Percentiles rank a stretch among this genome's conserved stretches.
phyloP scores from a whole-genome alignment of 352 stramenopile genomes.

The Elongisporangium prolatum region DNA sequence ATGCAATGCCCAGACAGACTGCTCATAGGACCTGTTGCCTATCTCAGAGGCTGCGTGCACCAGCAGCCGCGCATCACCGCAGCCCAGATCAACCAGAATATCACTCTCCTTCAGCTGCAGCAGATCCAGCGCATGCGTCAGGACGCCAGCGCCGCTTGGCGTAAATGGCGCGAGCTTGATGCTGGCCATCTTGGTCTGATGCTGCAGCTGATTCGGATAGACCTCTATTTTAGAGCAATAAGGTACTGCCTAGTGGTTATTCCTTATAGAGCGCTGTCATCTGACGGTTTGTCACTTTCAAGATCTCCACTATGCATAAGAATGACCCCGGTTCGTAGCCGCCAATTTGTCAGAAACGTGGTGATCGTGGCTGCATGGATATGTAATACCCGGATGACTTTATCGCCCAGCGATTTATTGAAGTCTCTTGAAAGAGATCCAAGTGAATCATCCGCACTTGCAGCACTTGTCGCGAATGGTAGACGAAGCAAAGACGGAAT shows the following conservation, averaged over 20 bases:
- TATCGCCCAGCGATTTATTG: too few relatives aligned
- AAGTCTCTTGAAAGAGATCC: too few relatives aligned
- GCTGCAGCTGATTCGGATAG: not conserved
- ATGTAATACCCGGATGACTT: too few relatives aligned
- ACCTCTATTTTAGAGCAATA: not conserved
- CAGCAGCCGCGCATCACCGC: slow-evolving; percentile 70
- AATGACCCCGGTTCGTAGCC: too few relatives aligned
- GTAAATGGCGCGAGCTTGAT: slow-evolving; percentile 80
- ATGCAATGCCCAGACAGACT: not conserved
- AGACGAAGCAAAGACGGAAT: too few relatives aligned
- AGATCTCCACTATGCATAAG: too few relatives aligned
- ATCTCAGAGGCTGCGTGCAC: slow-evolving; percentile 47
- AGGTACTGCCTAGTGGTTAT: not conserved
- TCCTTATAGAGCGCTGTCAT: not conserved
- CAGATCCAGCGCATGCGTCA: slow-evolving; percentile 56
- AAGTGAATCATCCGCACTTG: too few relatives aligned
- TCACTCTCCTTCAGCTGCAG: slow-evolving; percentile 47
- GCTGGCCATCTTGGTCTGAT: slow-evolving; percentile 8
- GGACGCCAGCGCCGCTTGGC: slow-evolving; percentile 60
- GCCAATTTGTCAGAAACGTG: too few relatives aligned
- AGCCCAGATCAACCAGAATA: slow-evolving; percentile 75
- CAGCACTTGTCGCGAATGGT: too few relatives aligned
- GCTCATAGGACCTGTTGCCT: slow-evolving; percentile 28
- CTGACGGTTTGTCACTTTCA: not conserved
- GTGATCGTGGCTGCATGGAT: too few relatives aligned